phyloP scores from a whole-genome alignment of 352 stramenopile species.

The Pythium insidiosum region DNA sequence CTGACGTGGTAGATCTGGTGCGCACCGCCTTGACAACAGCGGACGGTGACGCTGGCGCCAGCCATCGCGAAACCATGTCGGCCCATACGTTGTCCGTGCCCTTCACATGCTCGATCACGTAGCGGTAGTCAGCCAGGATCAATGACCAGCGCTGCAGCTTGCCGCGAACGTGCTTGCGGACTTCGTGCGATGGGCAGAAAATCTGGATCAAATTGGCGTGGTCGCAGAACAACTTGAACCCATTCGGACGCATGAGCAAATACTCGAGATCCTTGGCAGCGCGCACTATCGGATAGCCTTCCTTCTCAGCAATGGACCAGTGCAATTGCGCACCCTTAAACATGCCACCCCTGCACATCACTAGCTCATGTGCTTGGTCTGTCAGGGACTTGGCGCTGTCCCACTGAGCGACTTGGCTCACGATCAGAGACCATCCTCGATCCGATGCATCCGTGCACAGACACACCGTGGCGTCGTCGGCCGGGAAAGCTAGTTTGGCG shows the following conservation, averaged over 20 bases:
- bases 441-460: conserved; percentile 6
- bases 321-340: not conserved
- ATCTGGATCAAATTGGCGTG: conserved; percentile 11
- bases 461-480: conserved; percentile 1
- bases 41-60: not conserved
- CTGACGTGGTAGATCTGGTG: not conserved
- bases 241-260: not conserved
- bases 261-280: conserved; percentile 4
- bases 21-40: conserved; percentile 1
- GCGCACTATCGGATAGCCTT: not conserved
- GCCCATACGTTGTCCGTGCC: no score
- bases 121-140: conserved; percentile 1
- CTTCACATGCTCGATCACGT: conserved; percentile 9
- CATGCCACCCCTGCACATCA: not conserved
- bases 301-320: no score
- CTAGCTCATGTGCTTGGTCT: not conserved
- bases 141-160: no score
- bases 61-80: no score
- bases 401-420: conserved; percentile 1
- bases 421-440: conserved; percentile 6
- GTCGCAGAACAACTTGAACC: not conserved
- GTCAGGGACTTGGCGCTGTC: not conserved
- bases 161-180: conserved; percentile 7
- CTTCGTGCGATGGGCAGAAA: conserved; percentile 1
- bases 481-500: not conserved